Percentiles rank a stretch among this genome's conserved stretches.
Conservation (phyloP, 1,284 basidiomycete species). For the Cryptococcus sp. region DNA sequence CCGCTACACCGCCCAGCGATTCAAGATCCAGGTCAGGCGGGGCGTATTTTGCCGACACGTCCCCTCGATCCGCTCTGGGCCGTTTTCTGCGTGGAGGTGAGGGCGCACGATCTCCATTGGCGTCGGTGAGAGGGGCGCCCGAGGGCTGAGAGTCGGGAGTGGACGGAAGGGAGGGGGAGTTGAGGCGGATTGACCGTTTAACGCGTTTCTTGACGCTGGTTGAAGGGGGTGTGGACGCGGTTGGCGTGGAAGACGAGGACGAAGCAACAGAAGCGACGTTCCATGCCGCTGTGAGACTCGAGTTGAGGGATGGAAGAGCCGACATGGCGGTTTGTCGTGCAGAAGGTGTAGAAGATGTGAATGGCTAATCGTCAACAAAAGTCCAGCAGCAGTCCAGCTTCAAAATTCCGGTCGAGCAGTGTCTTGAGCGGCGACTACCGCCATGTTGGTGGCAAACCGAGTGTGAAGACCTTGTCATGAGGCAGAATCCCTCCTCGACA, state of each 20-base stretch:
- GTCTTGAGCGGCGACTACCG: too few species aligned
- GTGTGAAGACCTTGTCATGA: too few species aligned
- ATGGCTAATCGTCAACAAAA: too few species aligned
- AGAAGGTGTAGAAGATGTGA: background rate
- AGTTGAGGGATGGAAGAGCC: slow-evolving; percentile 29
- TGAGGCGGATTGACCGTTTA: slow-evolving; percentile 16
- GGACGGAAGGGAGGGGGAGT: slow-evolving; percentile 4
- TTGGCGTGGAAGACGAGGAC: slow-evolving; percentile 3
- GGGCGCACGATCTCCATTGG: slow-evolving; percentile 7
- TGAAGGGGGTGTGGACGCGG: slow-evolving; percentile 6
- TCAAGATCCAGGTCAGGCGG: slow-evolving; percentile 53
- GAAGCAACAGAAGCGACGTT: slow-evolving; percentile 10
- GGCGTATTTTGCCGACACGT: slow-evolving; percentile 37
- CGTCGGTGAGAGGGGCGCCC: too few species aligned
- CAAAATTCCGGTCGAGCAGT: too few species aligned
- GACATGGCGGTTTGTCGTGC: slow-evolving; percentile 16
- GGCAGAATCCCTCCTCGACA: too few species aligned
- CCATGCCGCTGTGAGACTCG: slow-evolving; percentile 42
- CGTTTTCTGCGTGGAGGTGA: slow-evolving; percentile 17
- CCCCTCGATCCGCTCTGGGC: slow-evolving; percentile 11
- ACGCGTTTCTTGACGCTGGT: slow-evolving; percentile 9
- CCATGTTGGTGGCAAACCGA: too few species aligned
- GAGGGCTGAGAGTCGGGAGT: slow-evolving; percentile 4
- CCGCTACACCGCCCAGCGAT: slow-evolving; percentile 80
- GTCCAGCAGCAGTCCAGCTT: background rate